A percentile compares a stretch with the other conserved stretches of the same genome.
Conservation (phyloP, 768 basidiomycete species). For the Cyathus striatus region DNA sequence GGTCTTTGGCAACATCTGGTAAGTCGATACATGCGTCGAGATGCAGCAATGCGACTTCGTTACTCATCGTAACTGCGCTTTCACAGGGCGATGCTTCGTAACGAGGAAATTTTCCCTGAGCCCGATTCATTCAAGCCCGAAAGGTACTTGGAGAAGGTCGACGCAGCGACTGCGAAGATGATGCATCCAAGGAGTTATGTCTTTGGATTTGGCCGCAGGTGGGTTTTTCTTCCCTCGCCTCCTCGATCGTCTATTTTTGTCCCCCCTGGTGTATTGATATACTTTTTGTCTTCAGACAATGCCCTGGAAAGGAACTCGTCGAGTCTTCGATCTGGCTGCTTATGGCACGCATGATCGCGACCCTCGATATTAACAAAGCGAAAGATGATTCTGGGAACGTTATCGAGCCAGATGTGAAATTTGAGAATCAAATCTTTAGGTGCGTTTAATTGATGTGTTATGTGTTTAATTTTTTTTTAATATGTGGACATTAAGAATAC, state of each 20-base stretch:
- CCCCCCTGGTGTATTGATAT: not conserved
- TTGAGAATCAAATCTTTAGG: constrained; percentile 63
- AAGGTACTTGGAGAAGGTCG: constrained; percentile 36
- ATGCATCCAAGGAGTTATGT: constrained; percentile 28
- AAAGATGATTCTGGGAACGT: constrained; percentile 42
- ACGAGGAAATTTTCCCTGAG: constrained; percentile 45
- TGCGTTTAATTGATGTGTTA: constrained; percentile 16
- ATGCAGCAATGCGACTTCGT: not conserved
- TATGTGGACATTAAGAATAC: constrained; percentile 15
- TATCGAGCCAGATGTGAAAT: constrained; percentile 44
- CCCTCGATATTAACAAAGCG: constrained; percentile 49
- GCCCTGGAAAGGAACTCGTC: constrained; percentile 60
- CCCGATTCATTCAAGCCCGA: constrained; percentile 49
- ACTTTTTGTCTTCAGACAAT: constrained; percentile 31
- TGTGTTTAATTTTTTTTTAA: constrained; percentile 1
- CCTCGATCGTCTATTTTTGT: not conserved
- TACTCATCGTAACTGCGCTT: constrained; percentile 2
- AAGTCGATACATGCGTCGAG: constrained; percentile 3
- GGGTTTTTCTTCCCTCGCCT: constrained; percentile 4
- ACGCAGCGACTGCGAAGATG: constrained; percentile 17
- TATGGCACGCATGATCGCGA: constrained; percentile 50
- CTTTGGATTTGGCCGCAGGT: constrained; percentile 40
- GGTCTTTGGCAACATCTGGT: constrained; percentile 64
- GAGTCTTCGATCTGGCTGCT: constrained; percentile 62
- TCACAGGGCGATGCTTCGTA: constrained; percentile 41